A percentile compares a stretch with the other conserved stretches of the same genome.
These are phyloP conservation scores for Thelephora terrestris DNA, from an alignment of 1,284 basidiomycete genomes.

Conservation along the genomic window DNA sequence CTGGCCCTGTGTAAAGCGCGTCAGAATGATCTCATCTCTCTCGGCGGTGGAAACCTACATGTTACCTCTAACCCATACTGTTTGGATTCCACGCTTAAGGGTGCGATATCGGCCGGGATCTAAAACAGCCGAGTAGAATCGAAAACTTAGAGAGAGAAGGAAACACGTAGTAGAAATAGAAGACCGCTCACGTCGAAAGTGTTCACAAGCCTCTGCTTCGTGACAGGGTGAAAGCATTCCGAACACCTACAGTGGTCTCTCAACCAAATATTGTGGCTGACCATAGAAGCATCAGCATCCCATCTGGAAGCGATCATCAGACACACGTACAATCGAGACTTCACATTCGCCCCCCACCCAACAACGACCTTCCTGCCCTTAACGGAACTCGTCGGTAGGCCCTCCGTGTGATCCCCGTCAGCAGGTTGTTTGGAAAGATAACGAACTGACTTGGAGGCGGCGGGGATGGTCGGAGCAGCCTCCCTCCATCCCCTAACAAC, in stretches of 20 bases:
- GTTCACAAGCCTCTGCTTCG: conserved; percentile 84
- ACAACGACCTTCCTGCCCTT: conserved; percentile 53
- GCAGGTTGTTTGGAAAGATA: too few species aligned
- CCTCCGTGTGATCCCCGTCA: conserved; percentile 12
- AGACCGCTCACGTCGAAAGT: conserved; percentile 59
- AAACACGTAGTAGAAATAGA: background rate
- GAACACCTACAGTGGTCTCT: conserved; percentile 86
- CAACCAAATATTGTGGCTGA: conserved; percentile 64
- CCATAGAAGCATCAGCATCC: too few species aligned
- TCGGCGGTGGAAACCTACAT: conserved; percentile 36
- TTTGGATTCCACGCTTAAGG: conserved; percentile 50
- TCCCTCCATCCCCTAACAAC: too few species aligned
- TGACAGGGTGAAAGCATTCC: conserved; percentile 79
- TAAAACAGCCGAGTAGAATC: conserved; percentile 19
- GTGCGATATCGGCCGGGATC: conserved; percentile 70
- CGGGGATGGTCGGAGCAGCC: too few species aligned
- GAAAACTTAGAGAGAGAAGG: too few species aligned
- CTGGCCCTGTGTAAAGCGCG: conserved; percentile 39
- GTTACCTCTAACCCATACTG: conserved; percentile 57
- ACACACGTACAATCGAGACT: conserved; percentile 70
- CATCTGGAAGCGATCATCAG: too few species aligned
- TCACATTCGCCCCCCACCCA: conserved; percentile 55
- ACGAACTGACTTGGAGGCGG: too few species aligned
- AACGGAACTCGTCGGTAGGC: conserved; percentile 45
- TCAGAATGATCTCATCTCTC: conserved; percentile 1